These are phyloP conservation scores for Sporisorium graminicola DNA, from an alignment of 1,284 basidiomycete species.

Conservation along the genomic window DNA sequence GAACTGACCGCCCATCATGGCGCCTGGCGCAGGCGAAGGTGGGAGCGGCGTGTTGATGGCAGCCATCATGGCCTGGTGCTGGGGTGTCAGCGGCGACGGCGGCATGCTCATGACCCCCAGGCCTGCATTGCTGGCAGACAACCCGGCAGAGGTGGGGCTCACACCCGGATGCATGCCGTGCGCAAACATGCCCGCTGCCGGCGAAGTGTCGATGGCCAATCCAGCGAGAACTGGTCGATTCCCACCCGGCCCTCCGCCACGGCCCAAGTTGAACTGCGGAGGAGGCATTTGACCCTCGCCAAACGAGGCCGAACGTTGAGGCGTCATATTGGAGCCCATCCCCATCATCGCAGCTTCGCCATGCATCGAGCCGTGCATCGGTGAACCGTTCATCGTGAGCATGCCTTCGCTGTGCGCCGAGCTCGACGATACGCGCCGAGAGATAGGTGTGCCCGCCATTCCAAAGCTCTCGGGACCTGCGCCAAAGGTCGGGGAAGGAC, in stretches of 20 bases:
- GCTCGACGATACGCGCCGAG: constrained; percentile 45
- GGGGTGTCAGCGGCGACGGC: constrained; percentile 43
- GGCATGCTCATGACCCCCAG: constrained; percentile 55
- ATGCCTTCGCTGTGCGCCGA: constrained; percentile 50
- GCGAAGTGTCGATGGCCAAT: constrained; percentile 51
- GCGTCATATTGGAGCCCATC: constrained; percentile 21
- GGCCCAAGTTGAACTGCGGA: constrained; percentile 38
- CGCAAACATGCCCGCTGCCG: constrained; percentile 36
- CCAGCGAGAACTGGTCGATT: constrained; percentile 30
- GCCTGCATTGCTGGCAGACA: constrained; percentile 44
- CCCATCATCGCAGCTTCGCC: constrained; percentile 34
- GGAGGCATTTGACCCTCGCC: constrained; percentile 51
- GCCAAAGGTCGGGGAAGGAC: constrained; percentile 9
- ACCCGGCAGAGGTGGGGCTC: constrained; percentile 42
- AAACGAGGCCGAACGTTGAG: constrained; percentile 45
- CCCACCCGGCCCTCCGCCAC: constrained; percentile 2
- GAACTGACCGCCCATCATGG: constrained; percentile 32
- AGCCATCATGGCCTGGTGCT: constrained; percentile 55
- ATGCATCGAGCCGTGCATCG: constrained; percentile 45
- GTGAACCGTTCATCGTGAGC: constrained; percentile 43
- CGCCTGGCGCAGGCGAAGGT: constrained; percentile 55
- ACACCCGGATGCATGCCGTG: constrained; percentile 28
- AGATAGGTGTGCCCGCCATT: constrained; percentile 34
- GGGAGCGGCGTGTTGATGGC: constrained; percentile 63
- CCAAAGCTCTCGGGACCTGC: constrained; percentile 22